A percentile compares a stretch with the other conserved stretches of the same genome.
Conservation (phyloP, 306 rosid genomes). For the Vachellia collinsii region DNA sequence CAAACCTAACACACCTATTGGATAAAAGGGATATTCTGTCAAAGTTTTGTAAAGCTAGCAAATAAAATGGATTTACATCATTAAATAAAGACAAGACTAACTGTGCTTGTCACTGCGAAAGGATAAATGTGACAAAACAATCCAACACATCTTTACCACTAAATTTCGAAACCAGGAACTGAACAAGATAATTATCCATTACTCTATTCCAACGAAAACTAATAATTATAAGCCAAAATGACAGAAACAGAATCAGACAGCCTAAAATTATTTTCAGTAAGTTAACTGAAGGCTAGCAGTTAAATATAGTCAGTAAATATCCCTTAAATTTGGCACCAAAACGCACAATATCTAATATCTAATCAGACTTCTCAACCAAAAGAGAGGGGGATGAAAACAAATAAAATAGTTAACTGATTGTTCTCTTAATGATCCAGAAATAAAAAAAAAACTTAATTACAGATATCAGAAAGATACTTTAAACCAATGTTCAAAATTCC, state of each 20-base stretch:
- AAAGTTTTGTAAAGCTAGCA: slow-evolving; percentile 38
- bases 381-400: too few relatives aligned
- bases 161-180: slow-evolving; percentile 28
- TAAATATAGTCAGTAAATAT: not conserved
- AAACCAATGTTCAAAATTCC: not conserved
- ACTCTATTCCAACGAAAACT: too few relatives aligned
- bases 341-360: too few relatives aligned
- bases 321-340: too few relatives aligned
- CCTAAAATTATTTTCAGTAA: not conserved
- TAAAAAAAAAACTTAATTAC: too few relatives aligned
- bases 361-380: too few relatives aligned
- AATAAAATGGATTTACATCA: slow-evolving; percentile 28
- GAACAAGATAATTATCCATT: slow-evolving; percentile 16
- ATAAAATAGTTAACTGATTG: too few relatives aligned
- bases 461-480: not conserved
- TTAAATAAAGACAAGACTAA: slow-evolving; percentile 19
- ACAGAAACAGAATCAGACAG: not conserved
- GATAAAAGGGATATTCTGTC: slow-evolving; percentile 34
- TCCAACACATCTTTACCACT: slow-evolving; percentile 10
- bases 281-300: not conserved
- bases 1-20: slow-evolving; percentile 94
- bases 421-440: too few relatives aligned
- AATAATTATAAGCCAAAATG: not conserved
- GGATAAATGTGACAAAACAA: not conserved
- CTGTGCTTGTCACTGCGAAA: slow-evolving; percentile 15